Percentiles rank a stretch among this genome's conserved stretches.
Evolutionary conservation across 768 basidiomycete species (phyloP).

Genomic region (Hortiboletus campestris): DNA sequence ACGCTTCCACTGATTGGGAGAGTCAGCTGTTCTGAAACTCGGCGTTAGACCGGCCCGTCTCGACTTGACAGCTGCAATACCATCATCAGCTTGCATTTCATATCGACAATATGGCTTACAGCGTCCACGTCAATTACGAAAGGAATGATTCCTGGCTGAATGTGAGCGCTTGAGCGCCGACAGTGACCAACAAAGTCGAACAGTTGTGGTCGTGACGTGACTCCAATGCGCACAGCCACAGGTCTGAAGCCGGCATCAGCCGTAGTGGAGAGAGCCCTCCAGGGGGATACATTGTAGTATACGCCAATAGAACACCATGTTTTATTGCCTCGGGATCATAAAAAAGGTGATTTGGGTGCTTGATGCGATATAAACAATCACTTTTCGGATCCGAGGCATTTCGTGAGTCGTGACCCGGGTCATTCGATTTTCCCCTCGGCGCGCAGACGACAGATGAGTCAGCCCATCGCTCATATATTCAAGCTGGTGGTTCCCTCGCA

Average conservation of each 20-base stretch:
- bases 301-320: too few species aligned
- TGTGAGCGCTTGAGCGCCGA: not conserved
- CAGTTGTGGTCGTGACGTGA: not conserved
- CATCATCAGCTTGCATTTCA: constrained; percentile 5
- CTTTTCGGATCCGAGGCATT: too few species aligned
- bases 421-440: too few species aligned
- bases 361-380: too few species aligned
- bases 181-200: not conserved
- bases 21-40: not conserved
- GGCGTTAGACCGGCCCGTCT: constrained; percentile 11
- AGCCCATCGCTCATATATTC: too few species aligned
- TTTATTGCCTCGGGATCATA: not conserved
- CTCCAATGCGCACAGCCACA: constrained; percentile 9
- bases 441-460: too few species aligned
- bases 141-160: not conserved
- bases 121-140: not conserved
- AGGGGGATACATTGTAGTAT: too few species aligned
- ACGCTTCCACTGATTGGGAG: not conserved
- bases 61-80: constrained; percentile 6
- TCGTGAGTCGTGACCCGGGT: too few species aligned
- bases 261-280: too few species aligned
- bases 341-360: too few species aligned
- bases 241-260: too few species aligned
- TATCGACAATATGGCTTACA: not conserved
- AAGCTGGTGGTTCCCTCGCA: not conserved